Evolutionary conservation across 73 alveolate genomes (phyloP).

Genomic region (Paraurostyla sp.): DNA sequence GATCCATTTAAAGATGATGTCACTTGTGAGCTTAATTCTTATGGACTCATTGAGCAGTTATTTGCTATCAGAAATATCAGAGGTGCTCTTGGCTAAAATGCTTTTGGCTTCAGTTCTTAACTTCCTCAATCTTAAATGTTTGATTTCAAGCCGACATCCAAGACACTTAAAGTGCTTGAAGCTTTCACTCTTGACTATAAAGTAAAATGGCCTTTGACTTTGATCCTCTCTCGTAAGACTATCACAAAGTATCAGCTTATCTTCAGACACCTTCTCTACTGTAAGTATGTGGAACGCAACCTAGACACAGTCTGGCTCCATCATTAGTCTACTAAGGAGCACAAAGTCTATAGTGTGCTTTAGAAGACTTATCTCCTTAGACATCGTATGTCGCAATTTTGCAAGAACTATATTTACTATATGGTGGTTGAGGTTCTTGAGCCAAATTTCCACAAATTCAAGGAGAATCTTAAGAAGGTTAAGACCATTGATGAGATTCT

Average conservation of each 20-base stretch:
- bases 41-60: constrained; percentile 77
- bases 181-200: constrained; percentile 90
- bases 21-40: constrained; percentile 81
- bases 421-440: constrained; percentile 95
- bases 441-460: constrained; percentile 86
- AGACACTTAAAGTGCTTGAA: constrained; percentile 86
- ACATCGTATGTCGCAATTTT: constrained; percentile 95
- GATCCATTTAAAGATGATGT: constrained; percentile 89
- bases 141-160: constrained; percentile 55
- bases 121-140: background rate
- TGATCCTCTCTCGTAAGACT: constrained; percentile 89
- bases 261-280: constrained; percentile 93
- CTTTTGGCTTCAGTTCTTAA: constrained; percentile 51
- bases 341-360: constrained; percentile 80
- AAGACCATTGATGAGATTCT: constrained; percentile 90
- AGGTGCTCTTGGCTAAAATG: constrained; percentile 75
- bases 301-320: constrained; percentile 89
- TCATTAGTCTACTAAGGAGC: constrained; percentile 93
- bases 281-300: constrained; percentile 93
- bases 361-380: constrained; percentile 84
- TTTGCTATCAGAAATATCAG: constrained; percentile 78
- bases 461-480: constrained; percentile 79
- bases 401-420: constrained; percentile 93
- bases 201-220: constrained; percentile 95
- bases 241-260: constrained; percentile 91